Evolutionary conservation across 228 moss, liverwort and hornwort genomes (phyloP).

Genomic region (Sphagnum magellanicum): DNA sequence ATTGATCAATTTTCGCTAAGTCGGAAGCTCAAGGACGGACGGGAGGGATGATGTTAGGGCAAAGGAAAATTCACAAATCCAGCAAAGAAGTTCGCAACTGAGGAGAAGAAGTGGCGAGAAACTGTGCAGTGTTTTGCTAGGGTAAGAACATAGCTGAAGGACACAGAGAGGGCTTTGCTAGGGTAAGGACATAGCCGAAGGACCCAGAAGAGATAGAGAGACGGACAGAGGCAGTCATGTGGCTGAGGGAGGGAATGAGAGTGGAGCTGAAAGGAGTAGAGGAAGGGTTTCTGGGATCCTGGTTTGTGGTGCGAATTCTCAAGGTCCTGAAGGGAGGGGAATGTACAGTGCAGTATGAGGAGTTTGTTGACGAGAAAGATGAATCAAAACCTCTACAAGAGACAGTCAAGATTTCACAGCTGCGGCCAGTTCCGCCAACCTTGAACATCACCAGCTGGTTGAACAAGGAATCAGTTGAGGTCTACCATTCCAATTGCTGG

Average conservation of each 20-base stretch:
- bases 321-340: background rate
- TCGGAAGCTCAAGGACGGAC: no score
- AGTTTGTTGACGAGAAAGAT: conserved; percentile 2
- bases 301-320: conserved; percentile 4
- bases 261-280: conserved; percentile 2
- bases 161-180: no score
- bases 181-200: no score
- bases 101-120: no score
- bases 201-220: no score
- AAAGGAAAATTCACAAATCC: no score
- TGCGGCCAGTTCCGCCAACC: conserved; percentile 10
- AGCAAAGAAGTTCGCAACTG: no score
- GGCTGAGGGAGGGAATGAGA: background rate
- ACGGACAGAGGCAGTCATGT: background rate
- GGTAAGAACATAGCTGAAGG: no score
- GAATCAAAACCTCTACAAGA: background rate
- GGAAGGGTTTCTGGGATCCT: conserved; percentile 2
- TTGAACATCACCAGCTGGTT: background rate
- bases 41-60: no score
- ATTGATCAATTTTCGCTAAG: no score
- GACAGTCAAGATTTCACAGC: background rate
- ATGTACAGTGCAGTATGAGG: conserved; percentile 2
- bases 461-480: conserved; percentile 11
- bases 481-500: conserved; percentile 3
- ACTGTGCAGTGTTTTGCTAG: no score